Evolutionary conservation across 768 basidiomycete species (phyloP).

Genomic region (Suillus subalutaceus): DNA sequence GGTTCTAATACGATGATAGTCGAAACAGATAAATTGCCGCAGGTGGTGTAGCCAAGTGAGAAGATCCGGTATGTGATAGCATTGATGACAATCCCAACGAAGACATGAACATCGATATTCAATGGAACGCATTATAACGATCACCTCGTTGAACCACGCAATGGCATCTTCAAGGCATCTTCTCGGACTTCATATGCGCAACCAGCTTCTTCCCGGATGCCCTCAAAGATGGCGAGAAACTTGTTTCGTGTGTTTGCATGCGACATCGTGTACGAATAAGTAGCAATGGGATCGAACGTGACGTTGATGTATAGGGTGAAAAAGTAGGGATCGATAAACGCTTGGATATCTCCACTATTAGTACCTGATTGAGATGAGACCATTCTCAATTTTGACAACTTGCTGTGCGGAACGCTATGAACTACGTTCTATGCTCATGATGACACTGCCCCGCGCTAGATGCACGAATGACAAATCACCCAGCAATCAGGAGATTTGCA

Average conservation of each 20-base stretch:
- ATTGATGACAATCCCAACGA: not conserved
- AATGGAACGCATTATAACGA: conserved; percentile 12
- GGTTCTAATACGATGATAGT: conserved; percentile 50
- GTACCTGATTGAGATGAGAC: not conserved
- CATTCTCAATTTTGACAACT: not conserved
- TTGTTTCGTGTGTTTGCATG: conserved; percentile 52
- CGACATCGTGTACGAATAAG: not conserved
- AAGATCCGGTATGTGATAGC: not conserved
- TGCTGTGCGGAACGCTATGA: not conserved
- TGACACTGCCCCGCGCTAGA: not conserved
- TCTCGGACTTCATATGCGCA: conserved; percentile 61
- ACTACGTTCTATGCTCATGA: not conserved
- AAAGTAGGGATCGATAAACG: not conserved
- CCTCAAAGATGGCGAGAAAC: conserved; percentile 74
- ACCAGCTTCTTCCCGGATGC: conserved; percentile 80
- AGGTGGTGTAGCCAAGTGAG: not conserved
- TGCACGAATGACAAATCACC: not conserved
- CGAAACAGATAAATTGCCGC: conserved; percentile 9
- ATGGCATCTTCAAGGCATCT: conserved; percentile 85
- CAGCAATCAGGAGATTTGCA: not conserved
- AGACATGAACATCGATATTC: not conserved
- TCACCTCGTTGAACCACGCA: conserved; percentile 81
- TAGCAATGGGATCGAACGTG: not conserved
- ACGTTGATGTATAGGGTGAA: not conserved
- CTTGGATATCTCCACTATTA: not conserved